Evolutionary conservation across 192 early-diverging fungal species (phyloP).

Genomic region (Chytriomyces confervae): DNA sequence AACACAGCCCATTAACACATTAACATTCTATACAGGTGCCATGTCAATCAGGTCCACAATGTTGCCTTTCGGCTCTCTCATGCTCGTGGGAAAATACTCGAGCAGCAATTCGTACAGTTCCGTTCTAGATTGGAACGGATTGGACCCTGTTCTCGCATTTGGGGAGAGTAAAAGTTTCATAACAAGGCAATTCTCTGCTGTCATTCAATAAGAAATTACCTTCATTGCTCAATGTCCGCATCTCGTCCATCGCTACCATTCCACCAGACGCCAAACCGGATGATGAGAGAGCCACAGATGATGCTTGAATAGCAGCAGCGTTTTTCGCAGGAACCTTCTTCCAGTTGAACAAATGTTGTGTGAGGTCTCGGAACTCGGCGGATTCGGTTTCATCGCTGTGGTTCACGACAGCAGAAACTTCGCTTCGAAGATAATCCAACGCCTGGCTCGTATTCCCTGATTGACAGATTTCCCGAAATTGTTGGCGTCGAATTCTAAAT

Average conservation of each 20-base stretch:
- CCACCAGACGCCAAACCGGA: constrained; percentile 1
- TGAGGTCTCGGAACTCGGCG: constrained; percentile 54
- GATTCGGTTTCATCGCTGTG: constrained; percentile 53
- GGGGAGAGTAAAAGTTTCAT: neutral
- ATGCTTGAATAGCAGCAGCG: neutral
- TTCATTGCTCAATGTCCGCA: neutral
- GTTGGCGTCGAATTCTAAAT: constrained; percentile 80
- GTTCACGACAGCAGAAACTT: constrained; percentile 76
- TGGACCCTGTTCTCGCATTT: constrained; percentile 10
- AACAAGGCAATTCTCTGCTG: too few relatives aligned
- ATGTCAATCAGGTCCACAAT: constrained; percentile 69
- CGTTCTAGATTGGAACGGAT: constrained; percentile 56
- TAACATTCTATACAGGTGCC: neutral
- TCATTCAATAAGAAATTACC: too few relatives aligned
- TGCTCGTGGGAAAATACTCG: constrained; percentile 74
- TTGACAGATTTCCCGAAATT: constrained; percentile 81
- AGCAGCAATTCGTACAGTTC: constrained; percentile 73
- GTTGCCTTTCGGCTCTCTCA: constrained; percentile 77
- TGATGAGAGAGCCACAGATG: neutral
- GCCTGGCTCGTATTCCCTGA: constrained; percentile 47
- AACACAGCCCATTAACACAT: too few relatives aligned
- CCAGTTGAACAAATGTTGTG: constrained; percentile 55
- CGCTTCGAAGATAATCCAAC: constrained; percentile 77
- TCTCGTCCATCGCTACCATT: constrained; percentile 5
- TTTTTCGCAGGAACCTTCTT: neutral